Percentiles rank a stretch among this genome's conserved stretches.
Evolutionary conservation across 345 rosid species (phyloP).

Genomic region (Leavenworthia alabamica): DNA sequence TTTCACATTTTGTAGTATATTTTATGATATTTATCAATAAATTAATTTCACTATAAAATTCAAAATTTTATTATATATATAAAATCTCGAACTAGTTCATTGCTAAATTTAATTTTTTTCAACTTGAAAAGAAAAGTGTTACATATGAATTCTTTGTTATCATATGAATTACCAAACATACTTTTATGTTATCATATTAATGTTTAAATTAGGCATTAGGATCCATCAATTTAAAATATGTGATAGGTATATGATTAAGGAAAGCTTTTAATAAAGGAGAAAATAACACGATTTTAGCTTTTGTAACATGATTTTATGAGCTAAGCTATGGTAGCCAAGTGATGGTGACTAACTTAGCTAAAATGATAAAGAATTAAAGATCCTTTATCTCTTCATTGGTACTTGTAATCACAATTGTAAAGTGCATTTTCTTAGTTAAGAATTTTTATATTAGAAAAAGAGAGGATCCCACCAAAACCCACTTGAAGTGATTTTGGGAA

Average conservation of each 20-base stretch:
- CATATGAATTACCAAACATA: too few relatives aligned
- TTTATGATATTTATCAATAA: too few relatives aligned
- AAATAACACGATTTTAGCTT: slow-evolving; percentile 24
- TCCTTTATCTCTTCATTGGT: slow-evolving; percentile 18
- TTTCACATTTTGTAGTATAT: too few relatives aligned
- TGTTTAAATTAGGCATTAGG: slow-evolving; percentile 23
- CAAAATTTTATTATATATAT: too few relatives aligned
- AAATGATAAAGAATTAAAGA: slow-evolving; percentile 13
- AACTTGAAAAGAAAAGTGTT: too few relatives aligned
- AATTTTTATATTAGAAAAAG: neutral
- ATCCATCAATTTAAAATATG: slow-evolving; percentile 19
- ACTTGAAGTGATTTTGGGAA: slow-evolving; percentile 18
- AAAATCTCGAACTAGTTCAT: too few relatives aligned
- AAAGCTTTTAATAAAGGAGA: slow-evolving; percentile 24
- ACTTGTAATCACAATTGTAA: slow-evolving; percentile 31
- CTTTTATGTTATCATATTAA: too few relatives aligned
- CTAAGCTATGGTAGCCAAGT: slow-evolving; percentile 16
- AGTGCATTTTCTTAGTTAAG: slow-evolving; percentile 26
- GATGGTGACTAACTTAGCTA: slow-evolving; percentile 29
- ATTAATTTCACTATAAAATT: too few relatives aligned
- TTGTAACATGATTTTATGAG: slow-evolving; percentile 26
- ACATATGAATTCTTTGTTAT: too few relatives aligned
- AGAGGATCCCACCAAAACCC: slow-evolving; percentile 33
- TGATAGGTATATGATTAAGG: slow-evolving; percentile 23
- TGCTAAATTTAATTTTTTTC: too few relatives aligned